A percentile compares a stretch with the other conserved stretches of the same genome.
Evolutionary conservation across 208 protist genomes (phyloP).

Genomic region (Crithidia thermophila): DNA sequence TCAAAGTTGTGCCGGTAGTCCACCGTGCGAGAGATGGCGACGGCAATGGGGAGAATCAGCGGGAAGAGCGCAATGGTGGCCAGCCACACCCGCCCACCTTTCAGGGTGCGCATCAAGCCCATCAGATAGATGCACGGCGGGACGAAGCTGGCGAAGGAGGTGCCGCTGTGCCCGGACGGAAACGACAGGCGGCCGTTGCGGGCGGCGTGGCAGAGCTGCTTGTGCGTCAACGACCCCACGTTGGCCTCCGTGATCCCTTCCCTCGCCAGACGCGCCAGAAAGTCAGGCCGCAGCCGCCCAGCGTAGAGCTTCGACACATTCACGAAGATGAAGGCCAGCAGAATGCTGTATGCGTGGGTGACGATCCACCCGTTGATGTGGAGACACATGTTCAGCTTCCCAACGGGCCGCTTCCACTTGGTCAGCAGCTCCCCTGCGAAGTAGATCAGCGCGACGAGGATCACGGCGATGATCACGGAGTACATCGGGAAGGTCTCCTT

Average conservation of each 20-base stretch:
- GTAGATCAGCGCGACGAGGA: conserved; percentile 37
- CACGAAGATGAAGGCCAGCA: conserved; percentile 49
- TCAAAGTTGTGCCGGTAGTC: conserved; percentile 89
- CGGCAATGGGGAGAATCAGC: conserved; percentile 56
- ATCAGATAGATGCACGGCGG: conserved; percentile 78
- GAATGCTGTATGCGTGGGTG: conserved; percentile 45
- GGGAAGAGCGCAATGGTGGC: conserved; percentile 52
- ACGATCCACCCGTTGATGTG: conserved; percentile 61
- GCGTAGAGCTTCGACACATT: conserved; percentile 72
- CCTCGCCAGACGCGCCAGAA: conserved; percentile 46
- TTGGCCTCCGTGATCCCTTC: conserved; percentile 46
- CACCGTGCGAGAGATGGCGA: conserved; percentile 71
- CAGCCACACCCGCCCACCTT: conserved; percentile 47
- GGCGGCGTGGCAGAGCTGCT: conserved; percentile 51
- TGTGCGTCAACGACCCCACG: conserved; percentile 22
- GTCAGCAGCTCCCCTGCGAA: conserved; percentile 33
- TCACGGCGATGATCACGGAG: conserved; percentile 42
- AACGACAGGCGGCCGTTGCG: conserved; percentile 83
- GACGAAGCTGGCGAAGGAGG: conserved; percentile 74
- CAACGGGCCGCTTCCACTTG: conserved; percentile 23
- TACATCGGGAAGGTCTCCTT: conserved; percentile 66
- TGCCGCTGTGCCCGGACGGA: conserved; percentile 88
- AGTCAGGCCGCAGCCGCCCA: conserved; percentile 91
- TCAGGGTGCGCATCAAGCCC: conserved; percentile 47
- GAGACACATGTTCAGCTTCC: conserved; percentile 32